Evolutionary conservation across 2,329 filamentous ascomycete species (phyloP).

Genomic region (Aspergillus nomiae): DNA sequence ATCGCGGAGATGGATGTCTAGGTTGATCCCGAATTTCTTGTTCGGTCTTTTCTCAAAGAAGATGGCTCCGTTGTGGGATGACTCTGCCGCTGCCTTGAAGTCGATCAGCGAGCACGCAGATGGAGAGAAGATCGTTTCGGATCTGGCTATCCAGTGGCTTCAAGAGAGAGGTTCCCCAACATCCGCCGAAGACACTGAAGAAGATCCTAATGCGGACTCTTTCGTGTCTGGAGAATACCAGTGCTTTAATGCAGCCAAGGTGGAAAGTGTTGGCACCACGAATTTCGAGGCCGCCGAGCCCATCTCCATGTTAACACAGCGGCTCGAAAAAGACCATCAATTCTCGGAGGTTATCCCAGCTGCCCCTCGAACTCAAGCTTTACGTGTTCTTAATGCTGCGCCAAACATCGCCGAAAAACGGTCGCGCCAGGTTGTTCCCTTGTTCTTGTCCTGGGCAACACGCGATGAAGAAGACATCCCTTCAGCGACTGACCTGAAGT

Average conservation of each 20-base stretch:
- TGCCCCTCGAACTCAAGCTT: constrained; percentile 70
- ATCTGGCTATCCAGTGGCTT: constrained; percentile 79
- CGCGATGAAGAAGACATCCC: constrained; percentile 50
- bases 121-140: constrained; percentile 72
- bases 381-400: constrained; percentile 73
- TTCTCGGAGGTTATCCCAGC: constrained; percentile 39
- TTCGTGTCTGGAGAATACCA: constrained; percentile 64
- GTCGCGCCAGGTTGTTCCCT: constrained; percentile 80
- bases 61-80: constrained; percentile 84
- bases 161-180: constrained; percentile 33
- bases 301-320: constrained; percentile 60
- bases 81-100: constrained; percentile 74
- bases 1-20: constrained; percentile 65
- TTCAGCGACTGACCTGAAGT: constrained; percentile 15
- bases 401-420: constrained; percentile 81
- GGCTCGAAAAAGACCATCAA: constrained; percentile 66
- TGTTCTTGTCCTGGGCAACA: constrained; percentile 79
- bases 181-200: constrained; percentile 25
- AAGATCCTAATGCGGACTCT: constrained; percentile 26
- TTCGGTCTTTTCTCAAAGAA: constrained; percentile 89
- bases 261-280: constrained; percentile 56
- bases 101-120: constrained; percentile 69
- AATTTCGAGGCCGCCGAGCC: constrained; percentile 58
- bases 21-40: constrained; percentile 76
- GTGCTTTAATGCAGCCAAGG: constrained; percentile 70